Conservation (phyloP, 495 filamentous ascomycete genomes). For the Neurospora tetrasperma region DNA sequence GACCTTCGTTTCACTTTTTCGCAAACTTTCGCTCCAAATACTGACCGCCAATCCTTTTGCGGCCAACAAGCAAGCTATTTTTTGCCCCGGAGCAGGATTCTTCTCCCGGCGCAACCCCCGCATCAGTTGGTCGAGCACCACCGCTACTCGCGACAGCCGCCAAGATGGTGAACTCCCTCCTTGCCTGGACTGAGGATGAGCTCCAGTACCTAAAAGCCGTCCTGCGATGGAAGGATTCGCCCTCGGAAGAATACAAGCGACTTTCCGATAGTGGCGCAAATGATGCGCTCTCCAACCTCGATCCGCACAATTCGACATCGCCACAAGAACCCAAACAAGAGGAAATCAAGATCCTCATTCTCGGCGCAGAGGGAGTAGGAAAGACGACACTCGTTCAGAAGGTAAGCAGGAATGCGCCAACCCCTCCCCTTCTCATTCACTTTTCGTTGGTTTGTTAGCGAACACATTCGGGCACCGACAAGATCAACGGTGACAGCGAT, state of each 20-base stretch:
- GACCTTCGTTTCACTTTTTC: background rate
- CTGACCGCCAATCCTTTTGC: background rate
- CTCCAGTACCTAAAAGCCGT: constrained; percentile 33
- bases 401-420: constrained; percentile 13
- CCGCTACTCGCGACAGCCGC: background rate
- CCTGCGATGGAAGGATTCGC: constrained; percentile 28
- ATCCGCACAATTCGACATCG: background rate
- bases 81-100: background rate
- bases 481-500: background rate
- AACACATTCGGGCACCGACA: background rate
- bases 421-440: background rate
- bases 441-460: background rate
- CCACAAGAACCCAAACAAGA: constrained; percentile 5
- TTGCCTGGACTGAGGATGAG: constrained; percentile 30
- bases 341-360: constrained; percentile 31
- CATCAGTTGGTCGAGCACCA: background rate
- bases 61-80: background rate
- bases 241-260: constrained; percentile 7
- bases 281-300: background rate
- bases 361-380: constrained; percentile 31
- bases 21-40: background rate
- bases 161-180: constrained; percentile 23
- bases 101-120: background rate
- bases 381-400: constrained; percentile 34
- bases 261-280: background rate